Evolutionary conservation across 768 basidiomycete species (phyloP), one percentile per base, ranked within the genome.

Genomic region (Pulveroboletus sp.): DNA sequence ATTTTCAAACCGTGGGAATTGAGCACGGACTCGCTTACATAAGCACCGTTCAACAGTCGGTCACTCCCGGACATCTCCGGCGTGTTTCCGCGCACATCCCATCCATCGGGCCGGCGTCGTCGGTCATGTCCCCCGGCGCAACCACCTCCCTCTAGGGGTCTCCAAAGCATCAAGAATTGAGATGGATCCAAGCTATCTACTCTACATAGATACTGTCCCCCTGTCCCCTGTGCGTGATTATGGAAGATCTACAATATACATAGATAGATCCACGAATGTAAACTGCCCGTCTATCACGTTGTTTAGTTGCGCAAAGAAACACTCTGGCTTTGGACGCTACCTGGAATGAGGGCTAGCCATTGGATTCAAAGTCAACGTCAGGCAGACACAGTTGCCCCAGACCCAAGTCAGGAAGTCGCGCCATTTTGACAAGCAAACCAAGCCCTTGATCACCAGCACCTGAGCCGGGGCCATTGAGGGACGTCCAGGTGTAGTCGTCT

Each of bases 381-480:
- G 66, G 66, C 12, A 69, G 40, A 55, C 66, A 68, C 4, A 89
- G 61, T 65, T 89, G 85, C 18, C 75, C 83, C 11, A 90, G 73
- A 0, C 86, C 88, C 50, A 89, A 69, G 67, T 90, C 87, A 51
- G 81, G 75, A 35, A 89, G 69, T 40, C 88, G 74, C 18, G 86
- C 84, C 87, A 90, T 89, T 61, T 79, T 81, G 39, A 89, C 76
- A 8, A 89, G 66, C 77, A 88, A 75, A 18, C 82, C 73, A 27
- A 90, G 69, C 12, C 71, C 72, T 6, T 69, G 62, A 42, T 74
- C 71, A 4, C 71, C 66, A 21, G 55, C 50, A 8, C 59, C 68
- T 24, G 68, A 69, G 0, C 69, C 69, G 5, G 69, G 64, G 5
- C 66, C 49, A 36, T 85, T 83, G 9, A 90, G 71, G 28, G 80